Evolutionary conservation across 345 rosid genomes (phyloP).

Genomic region (Syzygium grande): DNA sequence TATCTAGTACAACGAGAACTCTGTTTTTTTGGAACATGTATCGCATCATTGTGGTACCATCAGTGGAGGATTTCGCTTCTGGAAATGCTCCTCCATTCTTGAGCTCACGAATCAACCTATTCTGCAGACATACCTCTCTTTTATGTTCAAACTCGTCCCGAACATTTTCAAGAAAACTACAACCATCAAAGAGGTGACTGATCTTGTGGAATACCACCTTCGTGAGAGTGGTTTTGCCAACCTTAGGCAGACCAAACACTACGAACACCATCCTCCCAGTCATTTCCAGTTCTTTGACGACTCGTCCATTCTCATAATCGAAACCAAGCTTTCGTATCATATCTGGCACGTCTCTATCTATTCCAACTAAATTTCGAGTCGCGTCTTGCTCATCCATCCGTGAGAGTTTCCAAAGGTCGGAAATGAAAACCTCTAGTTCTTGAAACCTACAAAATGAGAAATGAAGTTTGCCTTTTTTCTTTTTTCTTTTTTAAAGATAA

Average conservation of each 20-base stretch:
- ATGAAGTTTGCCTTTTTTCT: not conserved
- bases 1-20: not conserved
- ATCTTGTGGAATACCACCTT: not conserved
- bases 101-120: not conserved
- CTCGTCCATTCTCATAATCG: not conserved
- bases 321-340: not conserved
- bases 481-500: no score
- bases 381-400: rapidly evolving
- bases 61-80: not conserved
- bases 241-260: not conserved
- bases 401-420: not conserved
- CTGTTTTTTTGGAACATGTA: rapidly evolving
- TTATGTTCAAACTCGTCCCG: not conserved
- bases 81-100: rapidly evolving
- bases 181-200: not conserved
- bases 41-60: rapidly evolving
- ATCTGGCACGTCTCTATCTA: not conserved
- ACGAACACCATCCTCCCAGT: not conserved
- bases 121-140: not conserved
- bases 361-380: not conserved
- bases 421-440: not conserved
- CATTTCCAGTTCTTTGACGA: rapidly evolving
- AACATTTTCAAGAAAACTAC: not conserved
- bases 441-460: not conserved
- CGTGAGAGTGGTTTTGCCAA: not conserved